These are phyloP conservation scores for Neoboletus subvelutipes DNA, from an alignment of 768 basidiomycete species.

Conservation along the genomic window DNA sequence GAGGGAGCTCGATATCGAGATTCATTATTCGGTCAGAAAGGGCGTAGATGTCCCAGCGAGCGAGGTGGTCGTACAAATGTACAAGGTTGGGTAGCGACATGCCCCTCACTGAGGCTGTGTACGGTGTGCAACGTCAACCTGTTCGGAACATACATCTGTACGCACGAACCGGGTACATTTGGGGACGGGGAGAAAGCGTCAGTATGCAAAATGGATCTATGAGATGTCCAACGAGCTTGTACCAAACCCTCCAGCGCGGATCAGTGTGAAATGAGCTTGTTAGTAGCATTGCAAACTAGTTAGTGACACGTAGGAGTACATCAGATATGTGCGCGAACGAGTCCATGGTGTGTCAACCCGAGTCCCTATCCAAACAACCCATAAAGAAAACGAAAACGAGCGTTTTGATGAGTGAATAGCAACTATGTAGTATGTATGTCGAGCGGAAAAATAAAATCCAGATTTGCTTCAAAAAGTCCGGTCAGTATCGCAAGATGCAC, in stretches of 20 bases:
- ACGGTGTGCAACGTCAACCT: background rate
- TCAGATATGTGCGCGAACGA: background rate
- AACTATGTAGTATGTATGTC: background rate
- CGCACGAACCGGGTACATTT: background rate
- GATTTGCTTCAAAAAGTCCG: slow-evolving; percentile 7
- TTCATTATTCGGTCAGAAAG: slow-evolving; percentile 65
- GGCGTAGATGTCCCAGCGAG: slow-evolving; percentile 31
- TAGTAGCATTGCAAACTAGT: slow-evolving; percentile 13
- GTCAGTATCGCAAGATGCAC: background rate
- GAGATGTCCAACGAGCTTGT: background rate
- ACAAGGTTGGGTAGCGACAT: slow-evolving; percentile 60
- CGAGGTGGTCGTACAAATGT: slow-evolving; percentile 71
- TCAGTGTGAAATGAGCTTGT: background rate
- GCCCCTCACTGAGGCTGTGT: no score
- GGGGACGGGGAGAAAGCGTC: background rate
- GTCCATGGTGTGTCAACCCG: background rate
- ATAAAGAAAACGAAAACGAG: background rate
- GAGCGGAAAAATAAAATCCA: background rate
- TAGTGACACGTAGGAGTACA: slow-evolving; percentile 13
- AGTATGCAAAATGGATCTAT: background rate
- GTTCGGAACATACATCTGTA: background rate
- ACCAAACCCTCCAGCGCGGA: background rate
- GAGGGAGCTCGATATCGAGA: slow-evolving; percentile 88
- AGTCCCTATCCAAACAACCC: background rate
- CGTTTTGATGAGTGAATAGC: background rate